Base-by-base conservation (phyloP, 805 yeast genomes). In the Maudiozyma barnettii region DNA sequence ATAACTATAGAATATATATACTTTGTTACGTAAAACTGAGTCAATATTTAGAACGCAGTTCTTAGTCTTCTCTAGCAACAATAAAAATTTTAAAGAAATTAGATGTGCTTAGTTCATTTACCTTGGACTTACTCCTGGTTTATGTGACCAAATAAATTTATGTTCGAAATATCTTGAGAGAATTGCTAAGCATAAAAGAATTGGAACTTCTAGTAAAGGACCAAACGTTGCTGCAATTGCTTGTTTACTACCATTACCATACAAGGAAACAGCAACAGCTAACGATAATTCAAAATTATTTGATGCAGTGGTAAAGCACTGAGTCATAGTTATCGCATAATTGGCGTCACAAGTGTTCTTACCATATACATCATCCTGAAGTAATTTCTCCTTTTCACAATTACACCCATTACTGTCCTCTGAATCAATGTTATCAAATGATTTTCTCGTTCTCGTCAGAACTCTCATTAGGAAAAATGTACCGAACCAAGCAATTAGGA, bases 191-290 rank as follows among this genome's bases (percentile, higher is more conserved):
- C 63, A 19, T 46, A 74, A 52, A 37, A 78, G 63, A 7, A 78
- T 69, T 5, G 82, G 82, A 9, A 78, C 78, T 53, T 78, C 83
- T n/a, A 78, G 55, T 35, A 78, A 63, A 0, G 82, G 82, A 2
- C 82, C 82, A 56, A 77, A 74, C 0, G 82, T 76, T 2, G 82
- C 76, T 4, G 83, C 82, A 39, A 78, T 68, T 1, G 81, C 73
- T 54, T 77, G 73, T 45, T 73, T 68, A 48, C 78, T 71, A 1
- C 73, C 75, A 23, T 69, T 61, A 0, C 82, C 82, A 59, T 75
- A 78, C 12, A 75, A 52, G 0, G 79, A 69, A 6, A 74, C 70
- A 1, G 79, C 75, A 18, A 78, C 71, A 4, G 82, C 80, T 35
- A 78, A 61, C 48, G 79, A 74, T 39, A 77, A 64, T 56, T 78